Conservation (phyloP, 306 rosid species). For the Styphnolobium japonicum region DNA sequence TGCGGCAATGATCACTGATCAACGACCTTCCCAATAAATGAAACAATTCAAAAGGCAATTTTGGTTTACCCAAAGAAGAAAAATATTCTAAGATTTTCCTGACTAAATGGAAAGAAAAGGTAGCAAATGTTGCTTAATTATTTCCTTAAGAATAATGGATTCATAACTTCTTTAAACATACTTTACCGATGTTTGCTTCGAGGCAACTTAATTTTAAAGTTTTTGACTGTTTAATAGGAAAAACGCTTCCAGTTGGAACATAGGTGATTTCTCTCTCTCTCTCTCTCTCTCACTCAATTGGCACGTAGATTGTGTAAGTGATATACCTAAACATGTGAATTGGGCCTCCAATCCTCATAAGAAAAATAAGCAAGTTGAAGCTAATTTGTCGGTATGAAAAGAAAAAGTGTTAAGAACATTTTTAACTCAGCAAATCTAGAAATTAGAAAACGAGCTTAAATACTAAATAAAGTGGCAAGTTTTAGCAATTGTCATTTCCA, state of each 20-base stretch:
- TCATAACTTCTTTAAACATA: background rate
- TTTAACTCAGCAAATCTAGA: background rate
- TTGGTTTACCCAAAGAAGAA: background rate
- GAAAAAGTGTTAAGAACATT: background rate
- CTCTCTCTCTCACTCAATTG: background rate
- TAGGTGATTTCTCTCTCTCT: background rate
- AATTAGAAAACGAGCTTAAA: background rate
- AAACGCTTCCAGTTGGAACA: slow-evolving; percentile 9
- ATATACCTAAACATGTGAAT: background rate
- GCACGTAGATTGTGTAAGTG: slow-evolving; percentile 6
- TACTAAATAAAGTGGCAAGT: background rate
- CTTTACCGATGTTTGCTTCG: slow-evolving; percentile 6
- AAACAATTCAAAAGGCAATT: background rate
- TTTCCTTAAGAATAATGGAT: background rate
- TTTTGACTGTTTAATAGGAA: slow-evolving; percentile 24
- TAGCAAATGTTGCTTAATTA: background rate
- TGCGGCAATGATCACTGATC: background rate
- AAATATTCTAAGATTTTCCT: background rate
- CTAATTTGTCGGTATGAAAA: slow-evolving; percentile 29
- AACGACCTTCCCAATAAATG: no score
- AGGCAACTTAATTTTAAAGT: slow-evolving; percentile 25
- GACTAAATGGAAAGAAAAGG: background rate
- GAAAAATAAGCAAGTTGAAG: background rate
- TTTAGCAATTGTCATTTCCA: background rate
- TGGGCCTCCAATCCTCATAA: background rate